Evolutionary conservation across 192 early-diverging fungal species (phyloP).

Genomic region (Coemansia sp.): DNA sequence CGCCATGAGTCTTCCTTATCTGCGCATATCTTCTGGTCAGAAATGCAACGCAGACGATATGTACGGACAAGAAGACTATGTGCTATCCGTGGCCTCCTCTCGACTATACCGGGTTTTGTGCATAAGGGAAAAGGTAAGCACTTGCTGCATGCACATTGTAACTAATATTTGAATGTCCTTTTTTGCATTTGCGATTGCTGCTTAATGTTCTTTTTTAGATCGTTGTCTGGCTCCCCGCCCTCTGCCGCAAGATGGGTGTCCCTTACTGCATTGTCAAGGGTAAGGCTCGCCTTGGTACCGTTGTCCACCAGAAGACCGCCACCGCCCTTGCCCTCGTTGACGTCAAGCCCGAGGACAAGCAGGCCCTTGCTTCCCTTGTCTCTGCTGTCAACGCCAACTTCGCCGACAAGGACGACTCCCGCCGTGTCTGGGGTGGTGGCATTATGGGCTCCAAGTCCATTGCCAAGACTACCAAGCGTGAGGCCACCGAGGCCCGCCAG

Average conservation of each 20-base stretch:
- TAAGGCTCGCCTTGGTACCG: constrained; percentile 97
- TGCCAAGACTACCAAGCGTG: constrained; percentile 78
- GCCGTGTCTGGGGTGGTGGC: constrained; percentile 97
- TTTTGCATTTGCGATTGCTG: neutral
- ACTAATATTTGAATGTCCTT: neutral
- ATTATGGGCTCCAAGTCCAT: constrained; percentile 94
- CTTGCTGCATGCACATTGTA: neutral
- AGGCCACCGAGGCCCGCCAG: constrained; percentile 58
- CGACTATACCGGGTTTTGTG: neutral
- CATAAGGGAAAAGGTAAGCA: constrained; percentile 26
- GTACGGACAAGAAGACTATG: neutral
- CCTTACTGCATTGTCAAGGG: constrained; percentile 99
- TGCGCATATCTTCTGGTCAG: no score
- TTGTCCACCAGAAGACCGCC: constrained; percentile 99
- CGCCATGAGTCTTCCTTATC: no score
- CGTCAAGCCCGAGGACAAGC: constrained; percentile 94
- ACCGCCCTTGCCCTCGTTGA: constrained; percentile 96
- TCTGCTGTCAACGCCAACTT: constrained; percentile 94
- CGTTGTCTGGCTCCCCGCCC: constrained; percentile 98
- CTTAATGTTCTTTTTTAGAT: constrained; percentile 52
- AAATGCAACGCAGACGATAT: no score
- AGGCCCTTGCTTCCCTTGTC: constrained; percentile 82
- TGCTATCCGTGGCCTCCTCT: neutral
- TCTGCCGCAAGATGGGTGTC: constrained; percentile 99
- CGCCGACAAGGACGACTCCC: constrained; percentile 93